Base-by-base conservation (phyloP, 2,329 filamentous ascomycete genomes). In the Epichloe coenophiala region DNA sequence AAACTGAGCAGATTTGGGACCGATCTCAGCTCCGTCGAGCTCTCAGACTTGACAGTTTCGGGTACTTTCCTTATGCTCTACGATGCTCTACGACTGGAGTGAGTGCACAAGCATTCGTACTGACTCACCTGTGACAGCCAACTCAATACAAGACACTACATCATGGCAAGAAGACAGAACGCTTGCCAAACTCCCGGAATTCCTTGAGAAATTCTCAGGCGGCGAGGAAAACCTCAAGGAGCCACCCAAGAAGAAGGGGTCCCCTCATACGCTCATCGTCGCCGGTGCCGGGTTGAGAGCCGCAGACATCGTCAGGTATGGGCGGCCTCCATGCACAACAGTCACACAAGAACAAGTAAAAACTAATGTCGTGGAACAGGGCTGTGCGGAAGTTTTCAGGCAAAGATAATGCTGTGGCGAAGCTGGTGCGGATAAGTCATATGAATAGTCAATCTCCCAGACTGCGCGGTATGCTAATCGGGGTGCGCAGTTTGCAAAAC, bases 261-360 rank as follows among this genome's bases (percentile, higher is more conserved):
- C 81, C 1, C 86, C 86, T 35, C 93, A 97, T 65, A 97, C 91
- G 1, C 75, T 98, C 50, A 80, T 98, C 37, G 78, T 98, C n/a
- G 81, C 90, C 12, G 80, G 81, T 8, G 88, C 90, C 5, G 93
- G 88, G 0, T 72, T 96, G 51, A 77, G 93, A 60, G 89, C 93
- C 4, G 89, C 91, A 15, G 87, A 97, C 61, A 69, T 96, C 45
- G 83, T 86, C 31, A 79, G 84, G 82, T 85, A 70, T 42, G 65
- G 58, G n/a, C 21, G 17, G 37, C 48, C 35, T 45, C 44, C 39
- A 36, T 39, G 39, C 41, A 11, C 19, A 23, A 50, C 35, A 8
- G 27, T 40, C 33, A 39, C 48, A 53, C 47, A 31, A 9, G 12
- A 9, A 37, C 2, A 19, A 37, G n/a, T 17, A 2, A 15, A 43